Conservation (phyloP, 768 basidiomycete species). For the Tylopilus sp. region DNA sequence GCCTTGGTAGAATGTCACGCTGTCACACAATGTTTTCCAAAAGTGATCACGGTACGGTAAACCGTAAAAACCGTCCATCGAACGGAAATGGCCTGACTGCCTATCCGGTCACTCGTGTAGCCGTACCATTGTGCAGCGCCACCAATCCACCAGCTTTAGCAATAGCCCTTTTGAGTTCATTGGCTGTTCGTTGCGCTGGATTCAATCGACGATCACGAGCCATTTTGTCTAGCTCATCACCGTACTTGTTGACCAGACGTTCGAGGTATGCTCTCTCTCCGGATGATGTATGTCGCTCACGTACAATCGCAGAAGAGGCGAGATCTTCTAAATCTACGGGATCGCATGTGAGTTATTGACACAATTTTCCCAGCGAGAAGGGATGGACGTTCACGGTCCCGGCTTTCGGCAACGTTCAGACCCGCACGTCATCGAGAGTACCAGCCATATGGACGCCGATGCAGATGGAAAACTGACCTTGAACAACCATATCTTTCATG, state of each 20-base stretch:
- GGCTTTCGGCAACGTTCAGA: not conserved
- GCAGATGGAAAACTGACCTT: conserved; percentile 34
- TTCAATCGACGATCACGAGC: conserved; percentile 77
- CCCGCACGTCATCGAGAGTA: not conserved
- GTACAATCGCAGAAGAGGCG: conserved; percentile 44
- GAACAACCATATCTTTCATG: conserved; percentile 5
- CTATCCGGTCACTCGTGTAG: conserved; percentile 1
- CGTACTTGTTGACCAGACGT: conserved; percentile 66
- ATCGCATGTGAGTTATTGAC: conserved; percentile 10
- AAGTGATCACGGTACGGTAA: conserved; percentile 12
- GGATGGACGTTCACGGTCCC: conserved; percentile 1
- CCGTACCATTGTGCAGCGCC: conserved; percentile 17
- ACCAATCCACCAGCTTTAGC: conserved; percentile 49
- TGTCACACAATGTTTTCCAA: conserved; percentile 27
- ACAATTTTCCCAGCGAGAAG: not conserved
- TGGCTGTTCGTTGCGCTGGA: conserved; percentile 78
- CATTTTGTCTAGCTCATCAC: conserved; percentile 72
- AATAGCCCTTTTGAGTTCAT: conserved; percentile 67
- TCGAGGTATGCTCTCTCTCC: conserved; percentile 68
- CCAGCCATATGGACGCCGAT: not conserved
- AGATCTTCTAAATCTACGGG: conserved; percentile 61
- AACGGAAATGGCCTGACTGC: not conserved
- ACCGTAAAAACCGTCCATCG: conserved; percentile 7
- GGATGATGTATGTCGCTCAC: conserved; percentile 59
- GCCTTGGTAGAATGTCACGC: conserved; percentile 11